Base-by-base conservation (phyloP, 805 yeast genomes). In the Yarrowia porcina region DNA sequence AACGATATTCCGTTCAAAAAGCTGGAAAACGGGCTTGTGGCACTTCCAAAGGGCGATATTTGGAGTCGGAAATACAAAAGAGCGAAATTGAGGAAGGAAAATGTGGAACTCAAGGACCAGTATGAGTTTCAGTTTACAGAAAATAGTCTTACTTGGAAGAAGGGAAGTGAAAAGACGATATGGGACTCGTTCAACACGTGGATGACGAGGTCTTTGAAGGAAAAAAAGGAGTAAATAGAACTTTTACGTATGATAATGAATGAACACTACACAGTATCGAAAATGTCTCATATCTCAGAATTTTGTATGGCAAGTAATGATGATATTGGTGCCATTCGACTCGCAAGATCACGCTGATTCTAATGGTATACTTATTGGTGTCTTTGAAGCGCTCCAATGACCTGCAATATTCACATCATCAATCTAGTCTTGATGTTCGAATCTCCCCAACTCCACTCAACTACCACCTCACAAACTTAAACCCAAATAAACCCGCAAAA, bases 131-230 rank as follows among this genome's bases (percentile, higher is more conserved):
- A 4, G n/a, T 2, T 56, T 30, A 28, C 38, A 1, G 30, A 27
- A 21, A 23, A 56, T 12, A 15, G 13, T 9, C 30, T 56, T 1
- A 10, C 21, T 1, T 39, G 61, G 61, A 56, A n/a, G n/a, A 18
- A 10, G 3, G 61, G 61, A 12, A n/a, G 9, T 4, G 47, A 39
- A 5, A 30, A 20, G 39, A n/a, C 38, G 4, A 8, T 56, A 7
- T 56, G 61, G 61, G 49, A 56, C 20, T 56, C 61, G 13, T 56
- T 56, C 15, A 6, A 25, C 10, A 28, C 61, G 38, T 56, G 61
- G 61, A 28, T 56, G 8, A 7, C 36, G 3, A 33, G 57, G 23
- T 33, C 33, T 9, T 33, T 42, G 47, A 42, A 42, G 32, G 20
- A n/a, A n/a, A n/a, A n/a, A n/a, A n/a, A n/a, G n/a, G n/a, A n/a